Percentiles rank a stretch among this genome's conserved stretches.
Conservation (phyloP, 2,329 filamentous ascomycete genomes). For the Ilyonectria sp. region DNA sequence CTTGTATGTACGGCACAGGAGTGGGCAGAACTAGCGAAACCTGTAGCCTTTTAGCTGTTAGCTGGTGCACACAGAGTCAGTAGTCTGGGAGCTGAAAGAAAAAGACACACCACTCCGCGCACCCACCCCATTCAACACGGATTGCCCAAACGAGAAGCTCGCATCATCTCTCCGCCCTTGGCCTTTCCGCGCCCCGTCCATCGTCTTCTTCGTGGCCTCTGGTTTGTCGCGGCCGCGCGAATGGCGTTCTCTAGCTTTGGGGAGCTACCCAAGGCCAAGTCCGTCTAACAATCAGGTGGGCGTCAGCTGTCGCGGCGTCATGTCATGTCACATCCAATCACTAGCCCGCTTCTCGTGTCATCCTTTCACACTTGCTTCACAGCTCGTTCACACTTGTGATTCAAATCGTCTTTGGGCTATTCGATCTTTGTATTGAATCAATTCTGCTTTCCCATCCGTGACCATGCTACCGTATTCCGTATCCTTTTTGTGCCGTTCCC, state of each 20-base stretch:
- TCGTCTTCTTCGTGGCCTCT: neutral
- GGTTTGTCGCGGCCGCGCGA: neutral
- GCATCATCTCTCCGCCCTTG: slow-evolving; percentile 22
- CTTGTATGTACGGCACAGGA: slow-evolving; percentile 4
- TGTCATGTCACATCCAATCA: slow-evolving; percentile 9
- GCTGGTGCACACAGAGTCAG: slow-evolving; percentile 15
- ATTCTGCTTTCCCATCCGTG: slow-evolving; percentile 16
- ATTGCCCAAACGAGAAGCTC: slow-evolving; percentile 36
- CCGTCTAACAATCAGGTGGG: neutral
- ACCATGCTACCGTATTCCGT: slow-evolving; percentile 37
- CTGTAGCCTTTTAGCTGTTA: slow-evolving; percentile 12
- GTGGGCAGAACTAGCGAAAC: slow-evolving; percentile 7
- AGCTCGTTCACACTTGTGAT: neutral
- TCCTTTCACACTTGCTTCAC: neutral
- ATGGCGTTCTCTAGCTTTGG: neutral
- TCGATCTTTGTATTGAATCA: slow-evolving; percentile 24
- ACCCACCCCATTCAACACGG: slow-evolving; percentile 35
- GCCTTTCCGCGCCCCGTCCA: slow-evolving; percentile 32
- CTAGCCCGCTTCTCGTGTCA: neutral
- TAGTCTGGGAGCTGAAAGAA: slow-evolving; percentile 37
- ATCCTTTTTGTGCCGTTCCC: slow-evolving; percentile 48
- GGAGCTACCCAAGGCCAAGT: neutral
- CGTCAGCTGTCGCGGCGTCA: slow-evolving; percentile 12
- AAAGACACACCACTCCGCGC: slow-evolving; percentile 10
- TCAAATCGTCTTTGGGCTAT: slow-evolving; percentile 13